These are phyloP conservation scores for Drosera spatulata DNA, from an alignment of 179 eudicot species.

Conservation along the genomic window DNA sequence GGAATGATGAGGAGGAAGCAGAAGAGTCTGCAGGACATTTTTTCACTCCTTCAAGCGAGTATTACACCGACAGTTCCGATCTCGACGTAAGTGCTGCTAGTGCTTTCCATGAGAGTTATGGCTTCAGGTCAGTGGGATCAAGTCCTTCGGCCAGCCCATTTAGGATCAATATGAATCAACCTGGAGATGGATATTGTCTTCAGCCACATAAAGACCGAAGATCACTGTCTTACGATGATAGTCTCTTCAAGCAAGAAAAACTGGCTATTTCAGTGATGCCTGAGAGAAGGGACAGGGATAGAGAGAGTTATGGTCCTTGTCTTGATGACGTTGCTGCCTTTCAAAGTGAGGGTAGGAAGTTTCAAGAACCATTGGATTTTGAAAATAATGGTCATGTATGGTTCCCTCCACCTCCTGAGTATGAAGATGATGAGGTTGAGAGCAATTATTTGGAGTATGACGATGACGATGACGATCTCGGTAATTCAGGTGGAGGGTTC, in stretches of 20 bases:
- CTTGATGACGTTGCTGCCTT: slow-evolving; percentile 19
- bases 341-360: slow-evolving; percentile 23
- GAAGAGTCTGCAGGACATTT: slow-evolving; percentile 45
- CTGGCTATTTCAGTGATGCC: slow-evolving; percentile 43
- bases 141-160: slow-evolving; percentile 67
- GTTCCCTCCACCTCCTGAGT: slow-evolving; percentile 91
- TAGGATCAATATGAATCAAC: slow-evolving; percentile 54
- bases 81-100: slow-evolving; percentile 71
- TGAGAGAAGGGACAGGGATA: slow-evolving; percentile 25
- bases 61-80: slow-evolving; percentile 51
- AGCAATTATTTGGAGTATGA: slow-evolving; percentile 52
- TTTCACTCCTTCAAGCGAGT: slow-evolving; percentile 50
- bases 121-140: slow-evolving; percentile 64
- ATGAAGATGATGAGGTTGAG: slow-evolving; percentile 56
- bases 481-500: slow-evolving; percentile 37
- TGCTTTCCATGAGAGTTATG: slow-evolving; percentile 51
- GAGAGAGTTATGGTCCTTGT: slow-evolving; percentile 22
- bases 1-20: slow-evolving; percentile 85
- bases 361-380: slow-evolving; percentile 56
- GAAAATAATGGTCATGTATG: slow-evolving; percentile 68
- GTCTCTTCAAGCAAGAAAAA: slow-evolving; percentile 29
- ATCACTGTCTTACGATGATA: slow-evolving; percentile 29
- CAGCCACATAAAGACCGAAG: slow-evolving; percentile 46
- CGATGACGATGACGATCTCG: slow-evolving; percentile 76
- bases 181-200: slow-evolving; percentile 56